Base-by-base conservation (phyloP, 139 green algal species). In the Raphidocelis subcapitata region DNA sequence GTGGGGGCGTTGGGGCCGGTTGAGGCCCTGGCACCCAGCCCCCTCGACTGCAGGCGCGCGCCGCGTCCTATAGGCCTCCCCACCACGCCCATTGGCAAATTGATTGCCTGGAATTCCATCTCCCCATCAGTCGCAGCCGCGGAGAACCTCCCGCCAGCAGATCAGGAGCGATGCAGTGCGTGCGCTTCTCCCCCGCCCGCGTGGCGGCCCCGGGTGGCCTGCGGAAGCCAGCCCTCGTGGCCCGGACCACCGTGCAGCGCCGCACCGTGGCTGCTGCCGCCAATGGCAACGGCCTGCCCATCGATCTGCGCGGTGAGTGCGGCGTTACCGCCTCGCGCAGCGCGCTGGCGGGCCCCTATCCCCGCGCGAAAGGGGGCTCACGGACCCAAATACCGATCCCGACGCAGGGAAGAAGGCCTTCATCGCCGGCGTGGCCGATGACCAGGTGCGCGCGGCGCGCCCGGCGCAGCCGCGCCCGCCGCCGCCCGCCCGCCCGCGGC, bases 351-450 rank as follows among this genome's bases (percentile, higher is more conserved):
- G n/a, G n/a, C n/a, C 44, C 5, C 18, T 21, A 55, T 23, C 18
- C 24, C 47, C 55, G 26, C 4, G 29, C 16, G 29, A 12, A 37
- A 10, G 21, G n/a, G n/a, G 15, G 57, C 14, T 15, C 28, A 20
- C 60, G 62, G 33, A 62, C n/a, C 31, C 31, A 63, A 26, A 10
- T 63, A 15, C 5, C 1, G 26, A 1, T 16, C 47, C 23, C 18
- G 8, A 18, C 63, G 66, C 86, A 97, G 95, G 94, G 52, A 99
- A 99, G 89, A 94, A 94, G 73, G 96, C 94, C 0, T 99, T 99
- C 86, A 95, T 99, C 46, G 96, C 96, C 44, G 96, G 96, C 46
- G 93, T 99, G 46, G 96, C 96, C 46, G 96, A 99, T 72, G 96
- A 99, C 84, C 90, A 98, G 86, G 93, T 92, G 62, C 26, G 65